phyloP scores from a whole-genome alignment of 2,329 filamentous ascomycete genomes.

The Aspergillus latus region DNA sequence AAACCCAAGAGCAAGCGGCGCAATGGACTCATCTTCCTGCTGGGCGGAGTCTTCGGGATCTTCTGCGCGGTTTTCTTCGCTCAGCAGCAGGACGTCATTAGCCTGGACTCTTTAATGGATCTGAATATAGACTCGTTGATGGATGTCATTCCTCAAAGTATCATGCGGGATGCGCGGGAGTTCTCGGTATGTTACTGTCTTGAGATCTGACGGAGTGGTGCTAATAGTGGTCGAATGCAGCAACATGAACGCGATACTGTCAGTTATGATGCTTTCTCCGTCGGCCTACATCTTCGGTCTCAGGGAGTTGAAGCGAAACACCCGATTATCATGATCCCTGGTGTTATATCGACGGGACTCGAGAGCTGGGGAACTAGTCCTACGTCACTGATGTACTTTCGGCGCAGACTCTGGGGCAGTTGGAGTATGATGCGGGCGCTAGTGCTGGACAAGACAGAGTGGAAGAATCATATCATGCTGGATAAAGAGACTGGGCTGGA shows the following conservation, averaged over 20 bases:
- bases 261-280: conserved; percentile 89
- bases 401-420: conserved; percentile 92
- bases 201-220: background rate
- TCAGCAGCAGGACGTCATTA: conserved; percentile 83
- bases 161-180: conserved; percentile 82
- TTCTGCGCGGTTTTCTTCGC: conserved; percentile 89
- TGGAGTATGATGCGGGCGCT: conserved; percentile 99
- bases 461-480: conserved; percentile 97
- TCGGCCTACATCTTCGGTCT: conserved; percentile 76
- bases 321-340: conserved; percentile 94
- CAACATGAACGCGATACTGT: conserved; percentile 84
- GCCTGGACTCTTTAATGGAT: conserved; percentile 69
- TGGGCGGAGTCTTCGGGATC: conserved; percentile 88
- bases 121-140: conserved; percentile 80
- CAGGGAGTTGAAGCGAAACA: conserved; percentile 81
- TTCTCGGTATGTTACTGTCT: conserved; percentile 62
- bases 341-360: conserved; percentile 93
- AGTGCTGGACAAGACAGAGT: conserved; percentile 86
- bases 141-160: conserved; percentile 81
- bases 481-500: conserved; percentile 90
- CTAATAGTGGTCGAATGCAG: conserved; percentile 32
- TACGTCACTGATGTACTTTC: conserved; percentile 82
- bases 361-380: conserved; percentile 95
- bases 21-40: conserved; percentile 76
- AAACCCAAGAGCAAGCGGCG: conserved; percentile 64